Evolutionary conservation across 139 green algal genomes (phyloP), one percentile per base, ranked within the genome.

Genomic region (Microglena sp.): DNA sequence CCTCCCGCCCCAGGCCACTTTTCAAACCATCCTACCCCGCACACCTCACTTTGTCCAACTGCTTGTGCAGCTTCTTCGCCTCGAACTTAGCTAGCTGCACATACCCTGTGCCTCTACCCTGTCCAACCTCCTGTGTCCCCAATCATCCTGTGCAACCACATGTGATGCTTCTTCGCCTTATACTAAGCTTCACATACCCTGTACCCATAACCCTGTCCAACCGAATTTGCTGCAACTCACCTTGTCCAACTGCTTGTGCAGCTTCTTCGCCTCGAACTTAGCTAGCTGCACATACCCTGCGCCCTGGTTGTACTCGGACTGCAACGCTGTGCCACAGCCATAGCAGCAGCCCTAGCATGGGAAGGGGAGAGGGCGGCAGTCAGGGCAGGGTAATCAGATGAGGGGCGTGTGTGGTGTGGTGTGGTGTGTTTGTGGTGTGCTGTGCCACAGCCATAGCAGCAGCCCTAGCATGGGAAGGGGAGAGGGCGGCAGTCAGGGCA

Each of bases 371-470:
- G n/a, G n/a, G n/a, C n/a, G n/a, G n/a, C n/a, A n/a, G n/a, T n/a
- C n/a, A n/a, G n/a, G n/a, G n/a, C n/a, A n/a, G n/a, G n/a, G n/a
- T n/a, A n/a, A n/a, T n/a, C n/a, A n/a, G n/a, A n/a, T n/a, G n/a
- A n/a, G n/a, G n/a, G n/a, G n/a, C n/a, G n/a, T n/a, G n/a, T n/a
- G n/a, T n/a, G n/a, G n/a, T n/a, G n/a, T n/a, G n/a, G n/a, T n/a
- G n/a, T n/a, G n/a, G n/a, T n/a, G n/a, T n/a, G n/a, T n/a, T n/a
- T n/a, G n/a, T n/a, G n/a, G n/a, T n/a, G n/a, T n/a, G 27, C 5
- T 0, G 78, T 59, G 3, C 89, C 89, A 55, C 89, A 95, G 24
- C 89, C 89, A 67, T 95, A 95, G 75, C 89, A 95, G 65, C 65
- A 68, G 1, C 74, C 77, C 68, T 84, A n/a, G n/a, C n/a, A n/a